Conservation (phyloP, 2,329 filamentous ascomycete genomes). For the Madurella fahalii region DNA sequence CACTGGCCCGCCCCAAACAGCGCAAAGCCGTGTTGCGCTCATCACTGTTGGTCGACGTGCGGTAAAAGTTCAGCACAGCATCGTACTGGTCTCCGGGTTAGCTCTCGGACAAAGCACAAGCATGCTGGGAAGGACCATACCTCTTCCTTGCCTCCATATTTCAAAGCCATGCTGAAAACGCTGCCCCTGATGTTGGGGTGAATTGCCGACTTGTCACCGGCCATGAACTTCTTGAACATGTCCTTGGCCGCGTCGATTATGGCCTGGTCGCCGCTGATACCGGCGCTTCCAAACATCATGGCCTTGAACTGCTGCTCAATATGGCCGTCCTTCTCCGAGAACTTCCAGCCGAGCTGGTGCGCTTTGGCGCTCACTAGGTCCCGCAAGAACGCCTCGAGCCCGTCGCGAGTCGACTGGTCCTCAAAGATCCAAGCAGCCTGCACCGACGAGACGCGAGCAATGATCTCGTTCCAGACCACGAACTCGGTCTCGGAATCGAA, state of each 20-base stretch:
- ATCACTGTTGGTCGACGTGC: conserved; percentile 69
- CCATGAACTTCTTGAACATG: conserved; percentile 83
- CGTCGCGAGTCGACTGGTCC: conserved; percentile 66
- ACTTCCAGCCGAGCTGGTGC: conserved; percentile 84
- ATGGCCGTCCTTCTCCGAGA: conserved; percentile 79
- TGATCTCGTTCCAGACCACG: conserved; percentile 92
- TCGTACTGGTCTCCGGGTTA: conserved; percentile 59
- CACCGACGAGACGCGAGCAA: conserved; percentile 71
- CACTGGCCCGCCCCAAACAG: conserved; percentile 71
- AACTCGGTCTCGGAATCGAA: conserved; percentile 84
- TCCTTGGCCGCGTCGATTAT: conserved; percentile 78
- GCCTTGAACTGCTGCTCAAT: conserved; percentile 93
- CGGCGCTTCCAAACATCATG: conserved; percentile 81
- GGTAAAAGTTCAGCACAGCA: conserved; percentile 69
- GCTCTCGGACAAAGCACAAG: conserved; percentile 15
- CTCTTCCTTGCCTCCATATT: conserved; percentile 81
- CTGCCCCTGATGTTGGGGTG: conserved; percentile 87
- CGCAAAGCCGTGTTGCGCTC: conserved; percentile 91
- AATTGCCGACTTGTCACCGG: conserved; percentile 74
- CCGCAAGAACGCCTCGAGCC: conserved; percentile 77
- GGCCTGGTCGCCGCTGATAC: conserved; percentile 71
- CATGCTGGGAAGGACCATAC: conserved; percentile 37
- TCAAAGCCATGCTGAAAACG: conserved; percentile 80
- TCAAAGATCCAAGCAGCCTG: conserved; percentile 88
- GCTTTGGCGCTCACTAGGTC: conserved; percentile 74